Evolutionary conservation across 805 yeast genomes (phyloP).

Genomic region (Saccharomycopsis olivae): DNA sequence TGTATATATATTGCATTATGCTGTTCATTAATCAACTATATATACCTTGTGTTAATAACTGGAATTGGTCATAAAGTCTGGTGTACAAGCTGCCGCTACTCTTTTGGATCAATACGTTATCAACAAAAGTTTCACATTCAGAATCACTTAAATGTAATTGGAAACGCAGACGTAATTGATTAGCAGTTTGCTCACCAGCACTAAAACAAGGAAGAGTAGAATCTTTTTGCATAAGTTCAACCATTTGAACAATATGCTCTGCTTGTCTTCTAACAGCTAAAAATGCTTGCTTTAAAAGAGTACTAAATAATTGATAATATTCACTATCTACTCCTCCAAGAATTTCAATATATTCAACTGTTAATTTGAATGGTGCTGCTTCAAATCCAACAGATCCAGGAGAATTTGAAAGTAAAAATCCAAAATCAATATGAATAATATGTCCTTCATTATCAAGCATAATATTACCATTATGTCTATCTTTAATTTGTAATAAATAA

Average conservation of each 20-base stretch:
- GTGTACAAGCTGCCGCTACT: slow-evolving; percentile 86
- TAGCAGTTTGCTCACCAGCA: slow-evolving; percentile 76
- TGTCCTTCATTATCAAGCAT: slow-evolving; percentile 97
- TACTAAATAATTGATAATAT: slow-evolving; percentile 48
- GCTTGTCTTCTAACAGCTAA: slow-evolving; percentile 60
- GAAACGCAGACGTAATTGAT: slow-evolving; percentile 68
- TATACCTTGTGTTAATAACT: slow-evolving; percentile 89
- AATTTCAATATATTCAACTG: slow-evolving; percentile 80
- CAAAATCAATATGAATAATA: slow-evolving; percentile 90
- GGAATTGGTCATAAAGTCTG: slow-evolving; percentile 89
- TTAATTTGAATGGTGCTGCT: slow-evolving; percentile 92
- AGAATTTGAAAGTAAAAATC: slow-evolving; percentile 82
- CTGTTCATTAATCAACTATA: slow-evolving; percentile 57
- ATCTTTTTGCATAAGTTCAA: slow-evolving; percentile 90
- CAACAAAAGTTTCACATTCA: slow-evolving; percentile 73
- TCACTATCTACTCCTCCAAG: slow-evolving; percentile 69
- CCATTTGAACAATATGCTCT: slow-evolving; percentile 68
- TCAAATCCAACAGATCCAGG: slow-evolving; percentile 98
- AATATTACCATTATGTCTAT: slow-evolving; percentile 94
- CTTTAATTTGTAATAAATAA: slow-evolving; percentile 84
- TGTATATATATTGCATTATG: too few relatives aligned
- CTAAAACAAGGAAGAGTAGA: slow-evolving; percentile 86
- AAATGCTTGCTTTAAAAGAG: slow-evolving; percentile 63
- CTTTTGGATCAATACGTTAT: slow-evolving; percentile 60
- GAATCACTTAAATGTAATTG: slow-evolving; percentile 65